These are phyloP conservation scores for Acanthamoeba triangularis DNA, from an alignment of 208 protist genomes.

Conservation along the genomic window DNA sequence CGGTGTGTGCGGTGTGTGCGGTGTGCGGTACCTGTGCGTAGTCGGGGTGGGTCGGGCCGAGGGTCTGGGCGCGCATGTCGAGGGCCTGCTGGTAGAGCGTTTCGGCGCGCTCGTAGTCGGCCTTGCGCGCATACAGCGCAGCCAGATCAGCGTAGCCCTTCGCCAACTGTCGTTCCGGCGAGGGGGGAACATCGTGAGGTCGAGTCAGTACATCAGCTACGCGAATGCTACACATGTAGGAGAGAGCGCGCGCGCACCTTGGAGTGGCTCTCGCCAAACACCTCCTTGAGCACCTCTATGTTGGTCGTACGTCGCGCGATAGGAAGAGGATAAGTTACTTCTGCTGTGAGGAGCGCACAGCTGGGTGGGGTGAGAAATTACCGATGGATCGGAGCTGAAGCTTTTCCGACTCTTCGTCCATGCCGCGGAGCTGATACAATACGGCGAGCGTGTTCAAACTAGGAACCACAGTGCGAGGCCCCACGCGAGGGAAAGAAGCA, in stretches of 20 bases:
- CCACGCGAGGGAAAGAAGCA: not conserved
- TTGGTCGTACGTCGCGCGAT: not conserved
- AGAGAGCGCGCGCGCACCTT: not conserved
- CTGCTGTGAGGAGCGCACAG: not conserved
- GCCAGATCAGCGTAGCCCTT: constrained; percentile 72
- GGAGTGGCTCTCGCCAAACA: constrained; percentile 69
- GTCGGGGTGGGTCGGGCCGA: constrained; percentile 73
- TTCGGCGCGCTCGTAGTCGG: constrained; percentile 52
- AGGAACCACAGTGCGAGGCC: too few species aligned
- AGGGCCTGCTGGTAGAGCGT: constrained; percentile 68
- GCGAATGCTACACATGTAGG: not conserved
- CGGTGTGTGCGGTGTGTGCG: too few species aligned
- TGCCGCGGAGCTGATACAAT: constrained; percentile 49
- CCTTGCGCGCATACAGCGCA: constrained; percentile 65
- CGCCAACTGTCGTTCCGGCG: constrained; percentile 28
- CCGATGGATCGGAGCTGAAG: constrained; percentile 70
- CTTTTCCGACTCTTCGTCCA: constrained; percentile 73
- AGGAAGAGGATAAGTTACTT: not conserved
- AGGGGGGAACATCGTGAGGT: not conserved
- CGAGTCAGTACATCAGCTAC: not conserved
- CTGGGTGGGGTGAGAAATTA: not conserved
- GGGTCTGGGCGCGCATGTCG: constrained; percentile 56
- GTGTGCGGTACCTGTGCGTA: not conserved
- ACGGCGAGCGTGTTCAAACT: constrained; percentile 76
- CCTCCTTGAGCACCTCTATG: constrained; percentile 68